phyloP scores from a whole-genome alignment of 345 rosid genomes.

The Excoecaria agallocha region DNA sequence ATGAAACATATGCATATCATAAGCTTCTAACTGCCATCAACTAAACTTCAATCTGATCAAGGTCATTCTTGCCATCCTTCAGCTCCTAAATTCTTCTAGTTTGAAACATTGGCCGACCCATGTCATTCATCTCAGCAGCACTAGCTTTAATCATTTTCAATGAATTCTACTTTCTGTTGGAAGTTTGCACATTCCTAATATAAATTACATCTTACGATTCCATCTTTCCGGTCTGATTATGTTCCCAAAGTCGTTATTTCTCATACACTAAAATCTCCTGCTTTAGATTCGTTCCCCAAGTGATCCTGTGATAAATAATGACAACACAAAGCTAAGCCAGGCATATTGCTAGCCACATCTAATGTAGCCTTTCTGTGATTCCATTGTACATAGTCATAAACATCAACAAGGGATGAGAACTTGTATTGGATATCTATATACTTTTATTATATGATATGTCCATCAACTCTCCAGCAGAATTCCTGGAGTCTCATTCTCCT shows the following conservation, averaged over 20 bases:
- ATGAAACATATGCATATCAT: neutral
- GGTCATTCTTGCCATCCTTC: neutral
- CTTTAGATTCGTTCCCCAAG: neutral
- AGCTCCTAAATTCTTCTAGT: neutral
- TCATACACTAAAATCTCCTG: neutral
- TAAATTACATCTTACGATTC: neutral
- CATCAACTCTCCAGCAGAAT: neutral
- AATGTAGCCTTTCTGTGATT: neutral
- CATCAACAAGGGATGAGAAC: neutral
- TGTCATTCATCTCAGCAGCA: neutral
- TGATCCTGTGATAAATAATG: neutral
- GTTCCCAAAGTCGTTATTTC: neutral
- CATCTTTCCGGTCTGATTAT: neutral
- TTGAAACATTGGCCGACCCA: neutral
- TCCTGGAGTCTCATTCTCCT: constrained; percentile 4
- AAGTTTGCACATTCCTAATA: neutral
- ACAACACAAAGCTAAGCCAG: neutral
- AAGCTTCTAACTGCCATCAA: neutral
- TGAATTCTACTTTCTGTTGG: neutral
- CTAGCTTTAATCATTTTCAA: neutral
- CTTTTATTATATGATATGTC: neutral
- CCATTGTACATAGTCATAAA: neutral
- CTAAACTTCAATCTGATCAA: neutral
- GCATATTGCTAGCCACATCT: neutral
- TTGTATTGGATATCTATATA: neutral